Evolutionary conservation across 2,329 filamentous ascomycete genomes (phyloP), one percentile per base, ranked within the genome.

Genomic region (Sarocladium brachiariae): DNA sequence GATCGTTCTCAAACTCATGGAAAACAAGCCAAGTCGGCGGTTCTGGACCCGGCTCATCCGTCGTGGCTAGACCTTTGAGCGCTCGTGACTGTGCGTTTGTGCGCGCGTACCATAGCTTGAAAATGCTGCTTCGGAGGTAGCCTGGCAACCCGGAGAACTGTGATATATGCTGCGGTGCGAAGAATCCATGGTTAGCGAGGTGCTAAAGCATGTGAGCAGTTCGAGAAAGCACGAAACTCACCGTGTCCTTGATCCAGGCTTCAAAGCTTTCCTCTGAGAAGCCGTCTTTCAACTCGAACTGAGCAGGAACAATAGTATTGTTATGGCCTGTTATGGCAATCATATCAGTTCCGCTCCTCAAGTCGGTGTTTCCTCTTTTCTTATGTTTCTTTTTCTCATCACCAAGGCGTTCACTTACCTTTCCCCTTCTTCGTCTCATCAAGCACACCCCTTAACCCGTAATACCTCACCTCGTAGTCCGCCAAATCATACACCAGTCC

Each of bases 111-210:
- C 50, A 52, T 11, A 61, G 53, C 49, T 56, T 54, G 49, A 57
- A 62, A 7, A 55, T 48, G 2, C 58, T 62, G 6, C 57, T 58
- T 13, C 59, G 54, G 1, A 61, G 51, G 50, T 60, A 61, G 3
- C 59, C 59, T 8, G 47, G 41, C 11, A 25, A 31, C 16, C 51
- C 50, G 14, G 55, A 39, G 2, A 61, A 49, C 2, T 11, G 24
- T 2, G 47, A 31, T 21, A 49, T 21, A 19, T 49, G 46, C 33
- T 35, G 21, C n/a, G n/a, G n/a, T n/a, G n/a, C n/a, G n/a, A n/a
- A n/a, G n/a, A n/a, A n/a, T n/a, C n/a, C n/a, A n/a, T n/a, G n/a
- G n/a, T n/a, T n/a, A n/a, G n/a, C n/a, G n/a, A n/a, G n/a, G n/a
- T n/a, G n/a, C n/a, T n/a, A n/a, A n/a, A n/a, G n/a, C n/a, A n/a